A percentile compares a stretch with the other conserved stretches of the same genome.
Evolutionary conservation across 1,139 yeast species (phyloP).

Genomic region (Saccharomyces hybrid): DNA sequence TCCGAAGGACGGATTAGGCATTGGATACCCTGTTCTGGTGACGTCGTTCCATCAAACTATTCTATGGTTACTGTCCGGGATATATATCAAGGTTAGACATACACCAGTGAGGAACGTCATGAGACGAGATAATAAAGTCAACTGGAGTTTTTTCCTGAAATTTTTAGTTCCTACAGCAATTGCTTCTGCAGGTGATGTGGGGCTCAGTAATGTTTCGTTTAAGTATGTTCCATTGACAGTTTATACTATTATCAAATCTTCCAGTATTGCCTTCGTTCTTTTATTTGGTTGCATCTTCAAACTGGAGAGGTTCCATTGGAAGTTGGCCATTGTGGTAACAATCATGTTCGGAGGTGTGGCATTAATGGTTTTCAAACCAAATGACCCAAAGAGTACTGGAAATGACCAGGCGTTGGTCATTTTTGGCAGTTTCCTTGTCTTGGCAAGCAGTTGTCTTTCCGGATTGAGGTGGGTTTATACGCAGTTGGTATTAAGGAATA

Average conservation of each 20-base stretch:
- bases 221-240: constrained; percentile 70
- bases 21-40: constrained; percentile 73
- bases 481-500: constrained; percentile 51
- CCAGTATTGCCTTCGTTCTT: constrained; percentile 78
- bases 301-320: constrained; percentile 63
- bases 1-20: constrained; percentile 49
- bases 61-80: constrained; percentile 36
- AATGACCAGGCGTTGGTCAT: constrained; percentile 20
- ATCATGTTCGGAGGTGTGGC: constrained; percentile 78
- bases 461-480: constrained; percentile 95
- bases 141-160: constrained; percentile 37
- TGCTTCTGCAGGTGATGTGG: constrained; percentile 90
- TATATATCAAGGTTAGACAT: constrained; percentile 17
- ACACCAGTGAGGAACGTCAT: constrained; percentile 5
- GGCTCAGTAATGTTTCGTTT: constrained; percentile 80
- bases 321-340: constrained; percentile 57
- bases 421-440: constrained; percentile 63
- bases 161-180: constrained; percentile 77
- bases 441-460: constrained; percentile 71
- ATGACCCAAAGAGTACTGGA: constrained; percentile 25
- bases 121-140: constrained; percentile 18
- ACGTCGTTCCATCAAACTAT: constrained; percentile 82
- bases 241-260: constrained; percentile 89
- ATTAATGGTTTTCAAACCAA: constrained; percentile 61
- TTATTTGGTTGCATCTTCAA: constrained; percentile 75